Evolutionary conservation across 2,329 filamentous ascomycete genomes (phyloP).

Genomic region (Camillea tinctor): DNA sequence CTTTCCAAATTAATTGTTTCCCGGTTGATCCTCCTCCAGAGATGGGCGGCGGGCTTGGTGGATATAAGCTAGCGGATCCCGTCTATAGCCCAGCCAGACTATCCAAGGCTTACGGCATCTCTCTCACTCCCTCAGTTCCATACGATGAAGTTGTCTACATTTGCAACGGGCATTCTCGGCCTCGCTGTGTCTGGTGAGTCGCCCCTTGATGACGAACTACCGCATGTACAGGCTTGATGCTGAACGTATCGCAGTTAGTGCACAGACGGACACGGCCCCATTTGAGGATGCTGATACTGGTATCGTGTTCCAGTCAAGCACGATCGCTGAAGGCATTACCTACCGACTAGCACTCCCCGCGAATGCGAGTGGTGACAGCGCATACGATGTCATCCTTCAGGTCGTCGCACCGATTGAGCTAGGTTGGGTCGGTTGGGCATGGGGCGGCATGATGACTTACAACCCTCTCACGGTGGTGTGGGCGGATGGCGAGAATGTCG

Average conservation of each 20-base stretch:
- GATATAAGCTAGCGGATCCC: conserved; percentile 14
- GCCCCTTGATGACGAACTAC: not conserved
- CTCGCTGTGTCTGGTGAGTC: conserved; percentile 32
- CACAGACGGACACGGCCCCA: conserved; percentile 35
- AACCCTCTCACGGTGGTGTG: conserved; percentile 41
- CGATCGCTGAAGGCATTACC: conserved; percentile 33
- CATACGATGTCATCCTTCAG: conserved; percentile 40
- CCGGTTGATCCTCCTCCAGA: conserved; percentile 14
- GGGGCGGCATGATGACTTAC: conserved; percentile 43
- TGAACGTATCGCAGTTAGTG: conserved; percentile 15
- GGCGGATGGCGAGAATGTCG: conserved; percentile 37
- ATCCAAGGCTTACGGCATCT: not conserved
- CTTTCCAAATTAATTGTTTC: conserved; percentile 21
- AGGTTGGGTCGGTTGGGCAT: conserved; percentile 42
- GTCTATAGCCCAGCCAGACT: not conserved
- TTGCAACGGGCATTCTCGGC: conserved; percentile 27
- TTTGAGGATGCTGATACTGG: conserved; percentile 39
- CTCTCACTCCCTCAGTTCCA: not conserved
- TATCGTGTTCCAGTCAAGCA: conserved; percentile 44
- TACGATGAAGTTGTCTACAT: conserved; percentile 30
- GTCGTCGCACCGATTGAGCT: conserved; percentile 36
- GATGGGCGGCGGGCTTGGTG: conserved; percentile 8
- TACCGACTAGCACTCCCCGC: conserved; percentile 36
- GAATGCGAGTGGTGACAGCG: conserved; percentile 24
- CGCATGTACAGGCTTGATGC: conserved; percentile 7